Percentiles rank a stretch among this genome's conserved stretches.
These are phyloP conservation scores for Suillus paluster DNA, from an alignment of 768 basidiomycete genomes.

Conservation along the genomic window DNA sequence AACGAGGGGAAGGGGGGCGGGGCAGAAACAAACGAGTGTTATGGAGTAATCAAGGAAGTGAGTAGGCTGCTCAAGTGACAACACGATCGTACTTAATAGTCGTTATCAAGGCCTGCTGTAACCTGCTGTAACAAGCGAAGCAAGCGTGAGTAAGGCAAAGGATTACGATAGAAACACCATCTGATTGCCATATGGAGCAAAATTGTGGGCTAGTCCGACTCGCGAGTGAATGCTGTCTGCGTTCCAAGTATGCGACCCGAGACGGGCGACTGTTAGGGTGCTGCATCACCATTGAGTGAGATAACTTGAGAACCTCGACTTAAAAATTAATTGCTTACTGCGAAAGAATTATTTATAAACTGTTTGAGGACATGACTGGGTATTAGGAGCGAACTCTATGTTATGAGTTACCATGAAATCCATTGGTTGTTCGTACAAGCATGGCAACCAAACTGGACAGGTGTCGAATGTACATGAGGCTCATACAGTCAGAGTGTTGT, in stretches of 20 bases:
- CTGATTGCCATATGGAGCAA: not conserved
- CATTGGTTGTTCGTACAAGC: not conserved
- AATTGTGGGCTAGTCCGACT: not conserved
- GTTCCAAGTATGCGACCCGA: not conserved
- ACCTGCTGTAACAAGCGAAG: not conserved
- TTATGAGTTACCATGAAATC: not conserved
- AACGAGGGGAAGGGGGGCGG: too few species aligned
- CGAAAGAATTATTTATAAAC: not conserved
- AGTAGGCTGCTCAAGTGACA: not conserved
- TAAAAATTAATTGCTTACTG: not conserved
- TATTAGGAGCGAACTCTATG: not conserved
- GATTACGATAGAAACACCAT: conserved; percentile 7
- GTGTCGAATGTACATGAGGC: not conserved
- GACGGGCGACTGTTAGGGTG: not conserved
- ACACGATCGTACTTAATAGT: not conserved
- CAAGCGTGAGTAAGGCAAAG: conserved; percentile 10
- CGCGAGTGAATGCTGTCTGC: not conserved
- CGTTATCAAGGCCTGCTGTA: not conserved
- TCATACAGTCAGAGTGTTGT: not conserved
- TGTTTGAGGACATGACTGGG: not conserved
- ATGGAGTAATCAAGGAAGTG: not conserved
- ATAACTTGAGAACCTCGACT: not conserved
- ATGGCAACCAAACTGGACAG: not conserved
- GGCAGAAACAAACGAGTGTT: not conserved
- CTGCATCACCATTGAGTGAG: not conserved